Base-by-base conservation (phyloP, 2,329 filamentous ascomycete species). In the Colletotrichum tanaceti region DNA sequence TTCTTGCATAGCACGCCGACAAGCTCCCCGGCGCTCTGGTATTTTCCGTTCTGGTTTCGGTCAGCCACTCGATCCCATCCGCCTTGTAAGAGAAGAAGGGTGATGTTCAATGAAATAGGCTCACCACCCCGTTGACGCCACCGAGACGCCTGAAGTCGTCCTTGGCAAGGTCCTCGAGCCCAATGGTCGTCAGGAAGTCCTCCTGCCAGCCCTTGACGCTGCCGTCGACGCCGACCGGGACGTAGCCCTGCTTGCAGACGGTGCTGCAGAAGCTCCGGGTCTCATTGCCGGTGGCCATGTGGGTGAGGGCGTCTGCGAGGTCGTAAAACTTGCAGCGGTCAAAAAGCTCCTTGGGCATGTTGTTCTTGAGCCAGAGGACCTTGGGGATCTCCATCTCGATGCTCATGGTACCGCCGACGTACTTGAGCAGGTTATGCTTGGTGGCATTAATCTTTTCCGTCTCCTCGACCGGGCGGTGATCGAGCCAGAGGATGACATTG, bases 371-470 rank as follows among this genome's bases (percentile, higher is more conserved):
- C 96, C 96, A 99, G 66, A 98, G 86, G 1, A 98, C 93, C 83
- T 99, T 99, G 72, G 96, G 96, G 64, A 99, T 97, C 80, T 99
- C 96, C 96, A 99, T 99, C 84, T 99, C 96, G 72, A 98, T 95
- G 78, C 93, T 97, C 96, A 99, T 99, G 78, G 92, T 95, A 71
- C 96, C 96, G 73, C 96, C 96, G 20, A 99, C 96, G 77, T 99
- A 99, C 76, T 94, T 92, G 68, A 99, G 88, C 62, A 99, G 85
- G 79, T 97, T 96, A 84, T 99, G 96, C 61, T 90, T 87, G 3
- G 96, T 98, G 63, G 89, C 89, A 79, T 99, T 99, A 83, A 99
- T 97, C 82, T 93, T 92, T 71, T 93, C 90, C 0, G 95, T 97
- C 85, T 99, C 96, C 70, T 93, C 89, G 16, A 96, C 89, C 0